These are phyloP conservation scores for Plantago major DNA, from an alignment of 257 asterid genomes.

Conservation along the genomic window DNA sequence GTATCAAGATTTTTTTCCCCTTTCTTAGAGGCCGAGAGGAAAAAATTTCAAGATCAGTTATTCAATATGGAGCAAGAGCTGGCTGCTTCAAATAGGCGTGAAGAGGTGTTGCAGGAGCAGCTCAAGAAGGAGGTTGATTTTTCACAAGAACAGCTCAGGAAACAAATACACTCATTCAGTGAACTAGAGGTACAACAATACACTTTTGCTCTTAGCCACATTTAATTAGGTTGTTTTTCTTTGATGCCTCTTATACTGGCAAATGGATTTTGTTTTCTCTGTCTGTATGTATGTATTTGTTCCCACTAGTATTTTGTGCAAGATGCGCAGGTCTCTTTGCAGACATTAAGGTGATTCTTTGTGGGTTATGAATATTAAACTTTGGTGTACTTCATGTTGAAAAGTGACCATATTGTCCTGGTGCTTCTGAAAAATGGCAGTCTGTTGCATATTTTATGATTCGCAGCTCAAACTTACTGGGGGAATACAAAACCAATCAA, in stretches of 20 bases:
- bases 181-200: constrained; percentile 73
- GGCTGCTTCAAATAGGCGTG: constrained; percentile 90
- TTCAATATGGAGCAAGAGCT: constrained; percentile 81
- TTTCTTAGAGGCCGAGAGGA: constrained; percentile 74
- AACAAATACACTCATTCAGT: constrained; percentile 66
- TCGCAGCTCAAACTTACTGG: too few species aligned
- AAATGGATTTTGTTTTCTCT: constrained; percentile 4
- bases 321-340: not conserved
- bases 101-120: constrained; percentile 71
- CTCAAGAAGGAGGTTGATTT: constrained; percentile 65
- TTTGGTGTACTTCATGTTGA: too few species aligned
- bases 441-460: too few species aligned
- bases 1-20: constrained; percentile 17
- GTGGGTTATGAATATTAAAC: not conserved
- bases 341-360: not conserved
- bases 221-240: not conserved
- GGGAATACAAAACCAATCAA: too few species aligned
- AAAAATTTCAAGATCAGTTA: constrained; percentile 58
- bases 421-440: too few species aligned
- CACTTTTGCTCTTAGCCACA: constrained; percentile 11
- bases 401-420: too few species aligned
- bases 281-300: constrained; percentile 5
- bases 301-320: constrained; percentile 9
- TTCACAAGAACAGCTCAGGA: constrained; percentile 71
- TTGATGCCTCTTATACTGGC: constrained; percentile 3